These are phyloP conservation scores for Paramyrothecium roridum DNA, from an alignment of 2,329 filamentous ascomycete genomes.

Conservation along the genomic window DNA sequence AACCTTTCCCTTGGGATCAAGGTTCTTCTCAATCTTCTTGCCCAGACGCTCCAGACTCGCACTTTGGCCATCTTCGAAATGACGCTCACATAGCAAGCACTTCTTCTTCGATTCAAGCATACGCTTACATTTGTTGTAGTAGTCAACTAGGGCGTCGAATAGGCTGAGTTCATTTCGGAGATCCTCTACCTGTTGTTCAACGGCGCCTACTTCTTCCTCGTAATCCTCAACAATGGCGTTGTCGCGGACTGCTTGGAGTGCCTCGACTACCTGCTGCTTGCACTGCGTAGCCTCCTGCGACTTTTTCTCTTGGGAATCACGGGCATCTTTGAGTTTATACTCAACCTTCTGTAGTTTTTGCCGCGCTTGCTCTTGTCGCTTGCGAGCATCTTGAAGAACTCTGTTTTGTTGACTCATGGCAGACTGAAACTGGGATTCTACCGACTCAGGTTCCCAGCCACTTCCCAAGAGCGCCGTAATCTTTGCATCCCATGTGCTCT, in stretches of 20 bases:
- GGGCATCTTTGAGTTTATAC: slow-evolving; percentile 64
- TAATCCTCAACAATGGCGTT: slow-evolving; percentile 52
- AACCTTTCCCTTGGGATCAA: slow-evolving; percentile 60
- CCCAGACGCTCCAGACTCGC: slow-evolving; percentile 61
- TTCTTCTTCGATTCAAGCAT: slow-evolving; percentile 64
- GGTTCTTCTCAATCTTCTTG: slow-evolving; percentile 62
- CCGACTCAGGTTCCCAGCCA: slow-evolving; percentile 64
- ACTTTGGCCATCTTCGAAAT: slow-evolving; percentile 58
- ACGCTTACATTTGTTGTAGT: slow-evolving; percentile 66
- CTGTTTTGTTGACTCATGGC: slow-evolving; percentile 55
- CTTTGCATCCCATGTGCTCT: slow-evolving; percentile 68
- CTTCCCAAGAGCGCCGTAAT: slow-evolving; percentile 61
- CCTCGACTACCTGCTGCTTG: slow-evolving; percentile 52
- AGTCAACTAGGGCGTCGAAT: slow-evolving; percentile 66
- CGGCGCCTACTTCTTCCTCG: slow-evolving; percentile 44
- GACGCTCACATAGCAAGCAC: slow-evolving; percentile 73
- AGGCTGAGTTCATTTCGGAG: slow-evolving; percentile 66
- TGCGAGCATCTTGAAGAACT: slow-evolving; percentile 61
- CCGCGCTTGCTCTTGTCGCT: slow-evolving; percentile 65
- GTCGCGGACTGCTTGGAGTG: slow-evolving; percentile 41
- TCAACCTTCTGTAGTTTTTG: slow-evolving; percentile 76
- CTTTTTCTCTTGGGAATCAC: slow-evolving; percentile 63
- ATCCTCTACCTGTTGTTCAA: slow-evolving; percentile 56
- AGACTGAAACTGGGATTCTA: slow-evolving; percentile 70
- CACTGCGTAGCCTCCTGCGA: slow-evolving; percentile 59